Evolutionary conservation across 352 stramenopile species (phyloP).

Genomic region (Phytophthora megakarya): DNA sequence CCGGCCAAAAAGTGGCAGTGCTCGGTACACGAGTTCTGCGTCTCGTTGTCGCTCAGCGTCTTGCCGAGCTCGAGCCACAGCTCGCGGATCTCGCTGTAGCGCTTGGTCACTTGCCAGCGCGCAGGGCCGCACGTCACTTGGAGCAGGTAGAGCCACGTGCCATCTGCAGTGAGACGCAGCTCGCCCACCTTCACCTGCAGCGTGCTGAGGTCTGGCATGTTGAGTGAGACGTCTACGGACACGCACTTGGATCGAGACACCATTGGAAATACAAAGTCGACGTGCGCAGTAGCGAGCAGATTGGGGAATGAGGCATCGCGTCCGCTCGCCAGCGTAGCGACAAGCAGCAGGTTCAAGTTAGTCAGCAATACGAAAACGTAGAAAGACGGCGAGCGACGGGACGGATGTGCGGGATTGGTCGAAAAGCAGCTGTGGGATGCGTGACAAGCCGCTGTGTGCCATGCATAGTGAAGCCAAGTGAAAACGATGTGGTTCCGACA

Average conservation of each 20-base stretch:
- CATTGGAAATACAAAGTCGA: conserved; percentile 23
- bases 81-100: conserved; percentile 78
- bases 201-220: conserved; percentile 46
- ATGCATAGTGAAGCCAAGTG: conserved; percentile 22
- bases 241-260: too few relatives aligned
- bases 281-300: conserved; percentile 2
- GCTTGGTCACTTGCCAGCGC: conserved; percentile 58
- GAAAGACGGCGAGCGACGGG: conserved; percentile 8
- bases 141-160: conserved; percentile 73
- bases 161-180: conserved; percentile 55
- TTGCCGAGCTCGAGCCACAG: conserved; percentile 63
- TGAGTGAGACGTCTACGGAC: too few relatives aligned
- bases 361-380: conserved; percentile 19
- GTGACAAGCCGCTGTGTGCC: conserved; percentile 11
- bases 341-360: conserved; percentile 28
- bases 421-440: conserved; percentile 30
- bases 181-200: conserved; percentile 62
- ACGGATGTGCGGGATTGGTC: conserved; percentile 23
- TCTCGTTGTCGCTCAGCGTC: conserved; percentile 33
- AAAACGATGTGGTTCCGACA: conserved; percentile 4
- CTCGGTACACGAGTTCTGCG: conserved; percentile 43
- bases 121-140: conserved; percentile 53
- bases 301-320: conserved; percentile 31
- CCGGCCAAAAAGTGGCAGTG: conserved; percentile 71
- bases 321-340: conserved; percentile 18